Evolutionary conservation across 2,329 filamentous ascomycete species (phyloP).

Genomic region (Claviceps digitariae): DNA sequence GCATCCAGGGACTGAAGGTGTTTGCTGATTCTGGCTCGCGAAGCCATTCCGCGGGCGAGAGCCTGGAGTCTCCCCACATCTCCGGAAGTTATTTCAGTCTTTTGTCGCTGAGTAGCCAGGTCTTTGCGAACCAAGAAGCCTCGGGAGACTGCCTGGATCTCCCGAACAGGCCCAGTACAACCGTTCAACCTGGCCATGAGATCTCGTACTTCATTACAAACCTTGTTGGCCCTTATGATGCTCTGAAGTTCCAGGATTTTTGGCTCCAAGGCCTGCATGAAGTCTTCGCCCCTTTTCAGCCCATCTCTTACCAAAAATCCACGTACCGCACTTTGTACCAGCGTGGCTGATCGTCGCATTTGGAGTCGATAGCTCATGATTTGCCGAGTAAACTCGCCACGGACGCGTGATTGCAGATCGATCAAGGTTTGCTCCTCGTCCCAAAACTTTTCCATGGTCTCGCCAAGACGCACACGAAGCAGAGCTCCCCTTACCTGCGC

Average conservation of each 20-base stretch:
- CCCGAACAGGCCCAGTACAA: constrained; percentile 48
- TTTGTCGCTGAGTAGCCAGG: constrained; percentile 40
- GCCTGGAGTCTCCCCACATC: constrained; percentile 50
- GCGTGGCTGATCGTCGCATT: constrained; percentile 69
- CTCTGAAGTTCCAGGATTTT: constrained; percentile 73
- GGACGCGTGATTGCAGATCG: constrained; percentile 73
- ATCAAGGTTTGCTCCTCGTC: constrained; percentile 65
- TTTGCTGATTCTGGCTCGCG: constrained; percentile 41
- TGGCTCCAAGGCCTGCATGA: constrained; percentile 56
- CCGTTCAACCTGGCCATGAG: constrained; percentile 45
- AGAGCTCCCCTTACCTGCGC: constrained; percentile 74
- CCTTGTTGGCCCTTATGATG: constrained; percentile 57
- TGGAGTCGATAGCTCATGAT: constrained; percentile 67
- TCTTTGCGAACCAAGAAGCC: constrained; percentile 52
- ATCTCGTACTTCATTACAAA: constrained; percentile 43
- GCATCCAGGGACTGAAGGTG: constrained; percentile 39
- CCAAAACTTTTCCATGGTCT: constrained; percentile 83
- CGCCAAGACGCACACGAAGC: constrained; percentile 60
- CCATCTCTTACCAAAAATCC: constrained; percentile 59
- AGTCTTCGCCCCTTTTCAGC: constrained; percentile 47
- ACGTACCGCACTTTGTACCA: constrained; percentile 65
- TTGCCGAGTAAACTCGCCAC: constrained; percentile 78
- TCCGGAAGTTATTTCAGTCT: constrained; percentile 37
- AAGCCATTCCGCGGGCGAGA: constrained; percentile 51
- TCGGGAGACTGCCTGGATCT: constrained; percentile 52